Percentiles rank a stretch among this genome's conserved stretches.
phyloP scores from a whole-genome alignment of 73 alveolate species.

The Tetrahymena elliotti region DNA sequence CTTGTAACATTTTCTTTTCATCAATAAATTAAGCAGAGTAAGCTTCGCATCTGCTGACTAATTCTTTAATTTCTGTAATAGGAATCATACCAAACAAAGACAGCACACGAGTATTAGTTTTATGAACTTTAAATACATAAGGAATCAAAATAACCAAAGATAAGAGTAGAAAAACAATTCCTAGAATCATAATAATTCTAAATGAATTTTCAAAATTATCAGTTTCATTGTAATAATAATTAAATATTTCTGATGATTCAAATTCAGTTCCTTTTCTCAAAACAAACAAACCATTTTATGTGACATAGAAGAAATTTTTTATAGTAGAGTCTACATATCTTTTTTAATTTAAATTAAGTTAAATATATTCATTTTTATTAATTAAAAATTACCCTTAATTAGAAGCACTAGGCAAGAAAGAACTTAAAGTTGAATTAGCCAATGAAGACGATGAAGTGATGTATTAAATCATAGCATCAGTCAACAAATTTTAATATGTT shows the following conservation, averaged over 20 bases:
- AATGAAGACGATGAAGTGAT: not conserved
- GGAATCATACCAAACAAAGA: conserved; percentile 45
- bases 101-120: conserved; percentile 33
- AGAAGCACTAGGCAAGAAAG: not conserved
- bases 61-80: conserved; percentile 21
- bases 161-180: conserved; percentile 25
- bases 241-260: conserved; percentile 3
- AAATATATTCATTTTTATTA: not conserved
- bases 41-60: conserved; percentile 29
- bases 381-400: not conserved
- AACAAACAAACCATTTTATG: conserved; percentile 30
- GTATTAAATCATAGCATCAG: not conserved
- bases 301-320: conserved; percentile 34
- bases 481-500: not conserved
- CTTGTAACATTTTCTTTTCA: conserved; percentile 17
- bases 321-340: not conserved
- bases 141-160: conserved; percentile 21
- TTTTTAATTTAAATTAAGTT: not conserved
- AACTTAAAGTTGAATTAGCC: not conserved
- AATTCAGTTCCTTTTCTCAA: conserved; percentile 33
- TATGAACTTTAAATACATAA: conserved; percentile 35
- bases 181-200: conserved; percentile 28
- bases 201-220: conserved; percentile 15
- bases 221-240: conserved; percentile 15
- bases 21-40: conserved; percentile 17